Conservation (phyloP, 2,329 filamentous ascomycete genomes). For the Aschersonia sp. region DNA sequence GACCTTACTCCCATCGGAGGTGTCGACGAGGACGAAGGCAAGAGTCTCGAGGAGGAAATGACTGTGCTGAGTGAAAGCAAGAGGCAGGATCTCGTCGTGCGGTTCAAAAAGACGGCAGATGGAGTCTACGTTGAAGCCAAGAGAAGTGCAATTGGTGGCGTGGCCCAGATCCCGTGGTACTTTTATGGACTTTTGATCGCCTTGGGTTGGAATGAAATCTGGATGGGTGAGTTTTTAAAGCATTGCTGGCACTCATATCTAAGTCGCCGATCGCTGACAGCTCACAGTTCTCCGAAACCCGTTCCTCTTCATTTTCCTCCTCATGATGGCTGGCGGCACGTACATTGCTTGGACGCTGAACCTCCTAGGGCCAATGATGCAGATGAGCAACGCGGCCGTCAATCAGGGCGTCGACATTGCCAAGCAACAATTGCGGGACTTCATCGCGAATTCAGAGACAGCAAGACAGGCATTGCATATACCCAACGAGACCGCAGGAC, state of each 20-base stretch:
- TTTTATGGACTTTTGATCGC: slow-evolving; percentile 84
- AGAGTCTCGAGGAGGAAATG: slow-evolving; percentile 92
- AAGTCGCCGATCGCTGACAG: too few relatives aligned
- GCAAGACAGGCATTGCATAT: slow-evolving; percentile 73
- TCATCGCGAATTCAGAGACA: slow-evolving; percentile 75
- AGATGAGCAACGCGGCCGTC: slow-evolving; percentile 83
- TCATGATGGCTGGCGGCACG: slow-evolving; percentile 59
- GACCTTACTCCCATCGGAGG: slow-evolving; percentile 81
- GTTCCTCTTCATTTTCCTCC: slow-evolving; percentile 77
- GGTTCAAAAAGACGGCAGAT: slow-evolving; percentile 97
- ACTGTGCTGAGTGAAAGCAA: slow-evolving; percentile 84
- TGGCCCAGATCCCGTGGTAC: slow-evolving; percentile 86
- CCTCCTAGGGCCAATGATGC: slow-evolving; percentile 86
- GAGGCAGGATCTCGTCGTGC: slow-evolving; percentile 76
- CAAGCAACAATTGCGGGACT: slow-evolving; percentile 81
- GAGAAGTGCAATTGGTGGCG: slow-evolving; percentile 85
- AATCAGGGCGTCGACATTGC: slow-evolving; percentile 79
- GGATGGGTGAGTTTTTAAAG: slow-evolving; percentile 54
- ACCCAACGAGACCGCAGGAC: slow-evolving; percentile 25
- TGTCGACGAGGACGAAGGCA: slow-evolving; percentile 86
- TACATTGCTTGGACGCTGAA: slow-evolving; percentile 92
- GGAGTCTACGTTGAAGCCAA: slow-evolving; percentile 98
- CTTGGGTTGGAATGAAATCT: slow-evolving; percentile 96
- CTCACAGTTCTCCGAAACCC: slow-evolving; percentile 76
- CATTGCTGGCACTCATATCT: too few relatives aligned